Percentiles rank a stretch among this genome's conserved stretches.
Evolutionary conservation across 257 asterid genomes (phyloP).

Genomic region (Lavandula angustifolia): DNA sequence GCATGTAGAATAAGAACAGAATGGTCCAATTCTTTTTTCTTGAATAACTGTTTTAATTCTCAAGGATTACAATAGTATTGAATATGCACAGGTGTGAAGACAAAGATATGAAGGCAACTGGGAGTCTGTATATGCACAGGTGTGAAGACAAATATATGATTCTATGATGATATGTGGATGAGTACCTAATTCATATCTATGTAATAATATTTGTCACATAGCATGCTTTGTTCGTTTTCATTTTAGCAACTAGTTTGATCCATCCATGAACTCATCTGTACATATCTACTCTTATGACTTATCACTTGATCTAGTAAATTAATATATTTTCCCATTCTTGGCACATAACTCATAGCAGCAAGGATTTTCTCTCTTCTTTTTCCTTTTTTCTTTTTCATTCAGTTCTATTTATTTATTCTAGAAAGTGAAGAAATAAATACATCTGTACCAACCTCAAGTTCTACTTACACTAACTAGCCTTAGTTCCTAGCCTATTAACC

Average conservation of each 20-base stretch:
- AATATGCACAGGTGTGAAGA: conserved; percentile 31
- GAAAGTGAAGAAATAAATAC: conserved; percentile 23
- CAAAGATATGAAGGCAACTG: conserved; percentile 22
- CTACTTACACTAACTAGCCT: conserved; percentile 25
- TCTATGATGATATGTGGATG: conserved; percentile 4
- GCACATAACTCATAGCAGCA: no score
- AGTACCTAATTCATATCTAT: conserved; percentile 4
- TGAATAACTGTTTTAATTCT: not conserved
- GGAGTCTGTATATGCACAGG: conserved; percentile 31
- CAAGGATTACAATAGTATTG: conserved; percentile 11
- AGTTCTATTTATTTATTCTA: not conserved
- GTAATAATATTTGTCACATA: conserved; percentile 11
- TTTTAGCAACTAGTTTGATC: not conserved
- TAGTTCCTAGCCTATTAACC: conserved; percentile 35
- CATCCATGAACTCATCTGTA: conserved; percentile 7
- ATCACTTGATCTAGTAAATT: conserved; percentile 9
- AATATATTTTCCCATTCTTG: not conserved
- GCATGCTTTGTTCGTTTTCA: not conserved
- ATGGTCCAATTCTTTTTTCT: no score
- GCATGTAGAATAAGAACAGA: no score
- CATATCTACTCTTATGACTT: conserved; percentile 17
- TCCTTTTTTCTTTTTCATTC: not conserved
- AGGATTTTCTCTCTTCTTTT: no score
- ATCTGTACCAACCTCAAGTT: conserved; percentile 6
- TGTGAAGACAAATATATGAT: conserved; percentile 18